Percentiles rank a stretch among this genome's conserved stretches.
These are phyloP conservation scores for Sarocladiaceae sp. DNA, from an alignment of 2,329 filamentous ascomycete genomes.

Conservation along the genomic window DNA sequence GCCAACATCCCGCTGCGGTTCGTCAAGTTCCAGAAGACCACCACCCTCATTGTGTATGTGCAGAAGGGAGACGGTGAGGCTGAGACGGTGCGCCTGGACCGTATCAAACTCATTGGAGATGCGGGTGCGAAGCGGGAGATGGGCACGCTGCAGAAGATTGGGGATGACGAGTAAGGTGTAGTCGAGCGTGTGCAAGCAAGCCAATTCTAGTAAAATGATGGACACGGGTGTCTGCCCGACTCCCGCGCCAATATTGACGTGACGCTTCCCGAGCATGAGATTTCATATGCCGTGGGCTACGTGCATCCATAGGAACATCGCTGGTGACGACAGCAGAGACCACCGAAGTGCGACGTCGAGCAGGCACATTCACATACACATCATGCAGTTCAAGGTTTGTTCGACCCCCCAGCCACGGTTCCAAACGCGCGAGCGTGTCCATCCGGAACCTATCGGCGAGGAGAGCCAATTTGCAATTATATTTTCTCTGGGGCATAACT, in stretches of 20 bases:
- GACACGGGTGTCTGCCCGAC: not conserved
- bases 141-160: slow-evolving; percentile 94
- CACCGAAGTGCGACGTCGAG: too few relatives aligned
- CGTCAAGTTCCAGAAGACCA: slow-evolving; percentile 96
- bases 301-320: too few relatives aligned
- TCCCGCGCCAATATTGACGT: not conserved
- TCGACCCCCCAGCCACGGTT: slow-evolving; percentile 31
- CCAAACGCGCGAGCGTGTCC: slow-evolving; percentile 7
- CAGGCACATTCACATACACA: not conserved
- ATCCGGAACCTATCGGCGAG: slow-evolving; percentile 34
- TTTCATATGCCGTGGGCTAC: too few relatives aligned
- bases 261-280: too few relatives aligned
- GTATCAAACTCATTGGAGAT: slow-evolving; percentile 77
- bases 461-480: slow-evolving; percentile 67
- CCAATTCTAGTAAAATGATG: not conserved
- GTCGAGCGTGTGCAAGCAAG: not conserved
- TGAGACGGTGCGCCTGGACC: slow-evolving; percentile 80
- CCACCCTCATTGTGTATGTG: slow-evolving; percentile 80
- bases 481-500: slow-evolving; percentile 70
- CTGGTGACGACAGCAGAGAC: not conserved
- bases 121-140: slow-evolving; percentile 85
- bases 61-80: slow-evolving; percentile 76
- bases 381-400: slow-evolving; percentile 27
- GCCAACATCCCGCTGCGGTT: slow-evolving; percentile 71
- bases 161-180: slow-evolving; percentile 49